Evolutionary conservation across 1,284 basidiomycete species (phyloP), one percentile per base, ranked within the genome.

Genomic region (Gymnopus androsaceus): DNA sequence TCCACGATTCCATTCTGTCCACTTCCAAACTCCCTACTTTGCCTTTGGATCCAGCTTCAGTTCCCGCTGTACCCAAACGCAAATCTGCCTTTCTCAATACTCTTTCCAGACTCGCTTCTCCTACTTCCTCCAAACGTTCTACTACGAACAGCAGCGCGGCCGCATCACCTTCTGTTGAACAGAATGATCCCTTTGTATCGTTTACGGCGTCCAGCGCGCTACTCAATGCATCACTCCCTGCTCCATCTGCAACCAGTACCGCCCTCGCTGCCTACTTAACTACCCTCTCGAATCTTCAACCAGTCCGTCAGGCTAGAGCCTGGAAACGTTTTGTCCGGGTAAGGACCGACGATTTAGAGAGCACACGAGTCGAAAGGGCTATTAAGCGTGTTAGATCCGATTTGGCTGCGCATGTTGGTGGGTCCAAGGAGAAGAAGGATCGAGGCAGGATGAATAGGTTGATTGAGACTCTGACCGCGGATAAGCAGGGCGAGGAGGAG

Each of bases 271-370:
- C 87, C 14, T 93, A 93, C 69, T 77, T 95, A 53, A 94, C 91
- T 1, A 79, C 83, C 2, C 68, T 94, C 27, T 84, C 91, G 51
- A 92, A 92, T 64, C 80, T 85, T 50, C 71, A 80, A 5, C 68
- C 73, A 1, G 68, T 92, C 28, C 83, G 88, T 41, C 78, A 82
- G 56, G 75, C 84, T 40, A 82, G 88, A 51, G 76, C 83, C 2
- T 95, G 92, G 92, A 88, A 87, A 66, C 82, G 89, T n/a, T 95
- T 95, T 63, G 85, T 93, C 48, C 79, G 85, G 38, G 90, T 94
- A 17, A 82, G 92, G 59, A 86, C 85, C 3, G 93, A 95, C 66
- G 92, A 95, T 69, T 72, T 95, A 45, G 87, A 94, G 74, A 93
- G 90, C 65, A 86, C 88, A 4, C 84, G 92, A 42, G 85, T 90